phyloP scores from a whole-genome alignment of 805 yeast species.

The Lachancea waltii region DNA sequence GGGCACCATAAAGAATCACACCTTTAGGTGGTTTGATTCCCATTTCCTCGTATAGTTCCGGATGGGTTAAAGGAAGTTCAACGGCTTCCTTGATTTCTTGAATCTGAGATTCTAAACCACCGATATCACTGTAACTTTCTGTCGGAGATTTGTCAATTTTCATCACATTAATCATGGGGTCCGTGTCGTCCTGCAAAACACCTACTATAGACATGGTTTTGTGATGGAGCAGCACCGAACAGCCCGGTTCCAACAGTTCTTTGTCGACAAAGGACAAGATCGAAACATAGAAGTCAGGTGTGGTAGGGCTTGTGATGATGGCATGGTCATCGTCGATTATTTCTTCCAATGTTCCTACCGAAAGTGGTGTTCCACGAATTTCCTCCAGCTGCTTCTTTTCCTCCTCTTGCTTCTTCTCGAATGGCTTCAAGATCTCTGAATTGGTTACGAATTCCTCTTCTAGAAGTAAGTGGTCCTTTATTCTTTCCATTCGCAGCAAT shows the following conservation, averaged over 20 bases:
- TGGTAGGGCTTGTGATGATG: constrained; percentile 90
- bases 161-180: constrained; percentile 97
- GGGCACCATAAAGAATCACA: constrained; percentile 93
- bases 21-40: constrained; percentile 98
- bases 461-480: constrained; percentile 87
- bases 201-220: constrained; percentile 96
- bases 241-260: constrained; percentile 92
- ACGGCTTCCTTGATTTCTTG: constrained; percentile 98
- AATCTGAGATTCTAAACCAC: constrained; percentile 92
- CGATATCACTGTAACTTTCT: constrained; percentile 93
- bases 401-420: constrained; percentile 93
- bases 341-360: constrained; percentile 94
- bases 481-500: constrained; percentile 86
- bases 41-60: constrained; percentile 96
- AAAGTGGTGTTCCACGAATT: constrained; percentile 92
- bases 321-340: constrained; percentile 98
- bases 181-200: constrained; percentile 95
- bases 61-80: constrained; percentile 92
- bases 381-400: constrained; percentile 94
- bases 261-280: constrained; percentile 95
- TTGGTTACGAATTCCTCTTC: constrained; percentile 96
- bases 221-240: constrained; percentile 91
- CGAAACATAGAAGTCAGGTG: constrained; percentile 95
- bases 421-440: constrained; percentile 90
- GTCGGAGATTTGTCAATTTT: constrained; percentile 96